Base-by-base conservation (phyloP, 805 yeast genomes). In the Nakazawaea ishiwadae region DNA sequence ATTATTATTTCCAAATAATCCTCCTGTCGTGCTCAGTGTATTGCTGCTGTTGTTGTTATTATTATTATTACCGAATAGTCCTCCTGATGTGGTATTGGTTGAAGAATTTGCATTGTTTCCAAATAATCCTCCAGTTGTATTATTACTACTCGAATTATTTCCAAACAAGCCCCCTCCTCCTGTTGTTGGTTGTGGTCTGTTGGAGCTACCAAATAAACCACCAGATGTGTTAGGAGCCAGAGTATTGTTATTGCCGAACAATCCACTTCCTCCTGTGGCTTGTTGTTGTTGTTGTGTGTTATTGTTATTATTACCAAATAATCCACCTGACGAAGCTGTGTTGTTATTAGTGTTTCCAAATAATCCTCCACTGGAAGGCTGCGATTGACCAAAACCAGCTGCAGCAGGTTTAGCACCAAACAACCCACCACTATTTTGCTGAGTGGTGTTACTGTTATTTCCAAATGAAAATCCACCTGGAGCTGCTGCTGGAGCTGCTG, bases 111-210 rank as follows among this genome's bases (percentile, higher is more conserved):
- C 26, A 24, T 44, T 42, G n/a, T 45, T 52, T 37, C 50, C 72
- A 52, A 67, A 65, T 24, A 63, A 44, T 1, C 67, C 68, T 2
- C 66, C 65, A 1, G 44, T 26, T 10, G 58, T 50, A 15, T 59
- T 31, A 17, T 49, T 41, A 28, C 40, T 34, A 43, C 44, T 42
- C 26, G 52, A 31, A 28, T 46, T 54, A 39, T 48, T 56, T 4
- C 73, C 73, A 52, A 66, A 70, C 39, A 61, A 51, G 4, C 68
- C 65, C 4, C 61, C 61, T 4, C 52, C 46, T 42, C 47, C 39
- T 20, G 47, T 42, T 18, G 51, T 44, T 37, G 44, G n/a, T 35
- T 29, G 21, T 28, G 6, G 7, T 52, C 45, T 39, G 31, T 46
- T 42, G 15, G 46, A 48, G 21, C 51, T 19, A 6, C 62, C 59